phyloP scores from a whole-genome alignment of 345 rosid genomes.

The Gynandropsis gynandra region DNA sequence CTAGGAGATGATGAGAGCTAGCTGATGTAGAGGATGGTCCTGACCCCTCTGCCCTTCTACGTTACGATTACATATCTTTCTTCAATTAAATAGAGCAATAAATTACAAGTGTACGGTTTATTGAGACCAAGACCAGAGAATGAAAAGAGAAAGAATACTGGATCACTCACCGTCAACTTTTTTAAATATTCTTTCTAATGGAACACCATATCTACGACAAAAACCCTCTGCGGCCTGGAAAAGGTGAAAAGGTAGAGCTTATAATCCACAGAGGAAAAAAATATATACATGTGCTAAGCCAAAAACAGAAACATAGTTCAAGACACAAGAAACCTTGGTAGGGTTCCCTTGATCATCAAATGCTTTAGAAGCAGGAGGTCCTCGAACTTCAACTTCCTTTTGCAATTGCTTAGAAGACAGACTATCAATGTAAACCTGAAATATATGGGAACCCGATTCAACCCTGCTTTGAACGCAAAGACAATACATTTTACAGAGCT shows the following conservation, averaged over 20 bases:
- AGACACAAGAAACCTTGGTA: conserved; percentile 56
- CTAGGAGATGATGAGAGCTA: conserved; percentile 9
- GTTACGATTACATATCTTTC: no score
- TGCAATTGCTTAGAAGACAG: conserved; percentile 69
- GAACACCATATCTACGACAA: conserved; percentile 68
- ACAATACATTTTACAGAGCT: conserved; percentile 3
- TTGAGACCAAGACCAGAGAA: no score
- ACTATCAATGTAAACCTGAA: conserved; percentile 56
- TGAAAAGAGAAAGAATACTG: not conserved
- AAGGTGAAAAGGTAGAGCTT: conserved; percentile 4
- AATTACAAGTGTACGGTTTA: no score
- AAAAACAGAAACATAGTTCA: conserved; percentile 12
- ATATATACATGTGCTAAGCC: not conserved
- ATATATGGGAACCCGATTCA: conserved; percentile 10
- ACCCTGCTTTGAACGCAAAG: conserved; percentile 8
- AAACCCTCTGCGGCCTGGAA: conserved; percentile 93
- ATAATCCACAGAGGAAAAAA: conserved; percentile 7
- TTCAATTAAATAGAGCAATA: no score
- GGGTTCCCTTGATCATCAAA: conserved; percentile 84
- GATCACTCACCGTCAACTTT: conserved; percentile 65
- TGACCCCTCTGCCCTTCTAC: no score
- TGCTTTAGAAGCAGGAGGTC: conserved; percentile 91
- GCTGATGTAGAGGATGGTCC: conserved; percentile 9
- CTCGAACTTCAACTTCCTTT: conserved; percentile 76
- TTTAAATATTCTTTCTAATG: conserved; percentile 49